These are phyloP conservation scores for Acer yangbiense DNA, from an alignment of 345 rosid genomes.

Conservation along the genomic window DNA sequence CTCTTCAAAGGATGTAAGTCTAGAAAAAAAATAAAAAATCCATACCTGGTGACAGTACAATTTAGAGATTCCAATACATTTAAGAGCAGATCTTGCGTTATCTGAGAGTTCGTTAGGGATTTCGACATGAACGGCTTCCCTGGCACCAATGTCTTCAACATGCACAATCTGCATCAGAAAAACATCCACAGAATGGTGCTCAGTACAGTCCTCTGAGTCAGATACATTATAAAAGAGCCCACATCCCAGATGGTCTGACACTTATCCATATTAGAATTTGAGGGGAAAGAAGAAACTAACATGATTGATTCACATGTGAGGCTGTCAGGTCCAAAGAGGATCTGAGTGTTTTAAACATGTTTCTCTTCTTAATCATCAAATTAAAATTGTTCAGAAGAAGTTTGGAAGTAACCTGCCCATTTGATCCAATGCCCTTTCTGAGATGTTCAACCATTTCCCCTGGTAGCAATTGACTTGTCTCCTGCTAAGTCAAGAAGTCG, in stretches of 20 bases:
- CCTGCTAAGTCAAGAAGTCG: slow-evolving; percentile 44
- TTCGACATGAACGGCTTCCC: slow-evolving; percentile 55
- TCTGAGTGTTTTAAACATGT: slow-evolving; percentile 3
- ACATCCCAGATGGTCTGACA: slow-evolving; percentile 6
- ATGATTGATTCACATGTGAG: slow-evolving; percentile 4
- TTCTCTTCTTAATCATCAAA: slow-evolving; percentile 8
- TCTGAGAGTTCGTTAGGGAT: slow-evolving; percentile 67
- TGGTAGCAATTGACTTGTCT: slow-evolving; percentile 58
- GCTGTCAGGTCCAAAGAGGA: slow-evolving; percentile 15
- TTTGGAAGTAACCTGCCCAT: slow-evolving; percentile 64
- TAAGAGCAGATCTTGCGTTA: slow-evolving; percentile 59
- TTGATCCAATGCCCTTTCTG: slow-evolving; percentile 64
- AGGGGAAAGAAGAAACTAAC: neutral
- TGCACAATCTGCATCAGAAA: slow-evolving; percentile 70
- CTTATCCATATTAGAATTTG: neutral
- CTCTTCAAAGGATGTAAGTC: slow-evolving; percentile 5
- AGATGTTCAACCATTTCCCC: slow-evolving; percentile 89
- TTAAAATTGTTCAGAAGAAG: slow-evolving; percentile 4
- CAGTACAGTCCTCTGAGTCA: slow-evolving; percentile 10
- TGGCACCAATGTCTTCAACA: slow-evolving; percentile 61
- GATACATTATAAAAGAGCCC: slow-evolving; percentile 7
- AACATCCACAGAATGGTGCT: slow-evolving; percentile 24
- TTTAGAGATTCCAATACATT: slow-evolving; percentile 62
- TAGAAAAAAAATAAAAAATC: slow-evolving; percentile 13
- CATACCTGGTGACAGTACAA: slow-evolving; percentile 90